These are phyloP conservation scores for Diaporthe ilicicola DNA, from an alignment of 2,329 filamentous ascomycete genomes.

Conservation along the genomic window DNA sequence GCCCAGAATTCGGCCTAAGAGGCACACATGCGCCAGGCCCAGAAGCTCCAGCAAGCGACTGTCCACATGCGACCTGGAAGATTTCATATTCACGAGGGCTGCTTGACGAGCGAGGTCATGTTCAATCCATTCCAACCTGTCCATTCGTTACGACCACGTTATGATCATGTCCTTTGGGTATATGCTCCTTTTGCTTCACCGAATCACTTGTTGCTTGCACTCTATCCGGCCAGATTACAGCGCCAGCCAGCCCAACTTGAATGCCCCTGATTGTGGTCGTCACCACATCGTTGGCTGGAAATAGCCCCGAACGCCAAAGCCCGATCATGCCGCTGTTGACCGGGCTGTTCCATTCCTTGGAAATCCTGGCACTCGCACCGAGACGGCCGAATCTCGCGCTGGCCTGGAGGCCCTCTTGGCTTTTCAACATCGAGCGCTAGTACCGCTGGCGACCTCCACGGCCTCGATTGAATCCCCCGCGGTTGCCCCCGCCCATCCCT, in stretches of 20 bases:
- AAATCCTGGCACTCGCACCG: neutral
- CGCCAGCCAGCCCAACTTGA: neutral
- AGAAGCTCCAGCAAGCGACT: neutral
- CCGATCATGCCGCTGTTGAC: neutral
- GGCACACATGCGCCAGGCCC: neutral
- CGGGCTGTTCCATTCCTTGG: neutral
- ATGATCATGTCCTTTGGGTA: neutral
- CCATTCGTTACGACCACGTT: neutral
- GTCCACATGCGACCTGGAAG: too few species aligned
- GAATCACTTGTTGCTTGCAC: neutral
- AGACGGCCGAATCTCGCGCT: neutral
- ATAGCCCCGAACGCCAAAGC: neutral
- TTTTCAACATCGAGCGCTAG: neutral
- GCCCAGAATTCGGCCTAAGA: too few species aligned
- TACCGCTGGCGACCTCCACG: conserved; percentile 41
- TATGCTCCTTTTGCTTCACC: neutral
- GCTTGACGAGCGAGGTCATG: neutral
- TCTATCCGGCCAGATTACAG: neutral
- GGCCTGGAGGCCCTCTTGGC: too few species aligned
- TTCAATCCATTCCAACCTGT: neutral
- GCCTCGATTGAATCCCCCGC: conserved; percentile 41
- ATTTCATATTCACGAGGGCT: neutral
- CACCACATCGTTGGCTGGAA: neutral
- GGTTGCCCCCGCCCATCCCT: conserved; percentile 51
- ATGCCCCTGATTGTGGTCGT: neutral